Evolutionary conservation across 2,329 filamentous ascomycete genomes (phyloP), one percentile per base, ranked within the genome.

Genomic region (Emmonsia crescens): DNA sequence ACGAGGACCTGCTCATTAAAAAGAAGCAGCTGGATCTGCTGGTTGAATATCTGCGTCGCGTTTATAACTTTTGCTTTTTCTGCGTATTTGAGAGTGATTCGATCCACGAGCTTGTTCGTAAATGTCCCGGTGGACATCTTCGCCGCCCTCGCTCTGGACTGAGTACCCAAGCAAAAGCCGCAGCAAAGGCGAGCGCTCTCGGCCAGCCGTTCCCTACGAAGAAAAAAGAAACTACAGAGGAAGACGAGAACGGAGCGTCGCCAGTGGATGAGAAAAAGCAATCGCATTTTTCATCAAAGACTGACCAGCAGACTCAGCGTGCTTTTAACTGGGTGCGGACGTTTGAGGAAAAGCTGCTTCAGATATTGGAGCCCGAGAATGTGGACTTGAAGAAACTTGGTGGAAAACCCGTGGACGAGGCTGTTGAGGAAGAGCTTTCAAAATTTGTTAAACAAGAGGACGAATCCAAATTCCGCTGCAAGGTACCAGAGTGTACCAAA

Each of bases 1-100:
- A 96, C 69, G 91, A 96, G 71, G 91, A 96, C 48, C 79, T 96
- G 46, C 75, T 96, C 60, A 83, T 87, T 48, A 94, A 96, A 81
- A 97, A 97, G 83, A 97, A 99, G 80, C 92, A 94, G 71, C 84
- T 99, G 57, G 94, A 99, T 76, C 81, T 99, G 42, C 82, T 96
- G 74, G 94, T 97, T 60, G 94, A 99, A 77, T 99, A 99, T 73
- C 82, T 99, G 63, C 91, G 94, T 59, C 87, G 94, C 19, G 94
- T 99, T 59, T 96, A 95, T 82, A 96, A 94, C 77, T 97, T 99
- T 78, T 99, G 94, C 79, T 96, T 99, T 80, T 99, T 97, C 79
- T 99, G 94, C 74, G 95, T 99, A 5, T 97, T 99, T 68, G 94
- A 99, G 76, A 94, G 91, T 71, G 94, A 99, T 74, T 97, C 93